phyloP scores from a whole-genome alignment of 441 rosid species.

The Jatropha podagrica region DNA sequence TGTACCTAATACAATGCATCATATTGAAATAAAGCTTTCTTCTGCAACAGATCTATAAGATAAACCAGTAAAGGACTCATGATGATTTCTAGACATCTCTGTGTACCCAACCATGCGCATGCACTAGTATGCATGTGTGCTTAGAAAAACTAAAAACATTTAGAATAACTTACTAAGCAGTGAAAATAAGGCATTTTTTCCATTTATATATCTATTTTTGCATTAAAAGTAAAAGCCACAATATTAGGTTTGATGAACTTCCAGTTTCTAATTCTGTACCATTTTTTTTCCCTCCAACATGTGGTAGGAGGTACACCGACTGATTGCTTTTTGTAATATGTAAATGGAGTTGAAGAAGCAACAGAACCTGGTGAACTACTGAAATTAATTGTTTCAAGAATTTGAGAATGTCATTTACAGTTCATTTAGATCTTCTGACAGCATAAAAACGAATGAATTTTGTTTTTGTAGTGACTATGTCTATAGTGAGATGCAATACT shows the following conservation, averaged over 20 bases:
- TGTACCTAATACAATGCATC: not conserved
- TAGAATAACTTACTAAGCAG: not conserved
- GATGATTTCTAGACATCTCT: not conserved
- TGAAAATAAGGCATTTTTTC: not conserved
- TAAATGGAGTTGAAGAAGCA: not conserved
- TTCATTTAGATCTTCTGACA: not conserved
- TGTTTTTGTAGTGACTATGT: conserved; percentile 5
- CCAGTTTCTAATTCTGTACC: not conserved
- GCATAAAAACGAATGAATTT: not conserved
- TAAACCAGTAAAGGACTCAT: not conserved
- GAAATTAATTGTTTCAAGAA: not conserved
- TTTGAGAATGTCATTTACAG: not conserved
- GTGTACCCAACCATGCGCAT: not conserved
- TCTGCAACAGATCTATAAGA: not conserved
- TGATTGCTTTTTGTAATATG: not conserved
- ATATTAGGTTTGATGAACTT: not conserved
- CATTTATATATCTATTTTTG: not conserved
- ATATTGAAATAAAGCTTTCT: not conserved
- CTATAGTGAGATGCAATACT: conserved; percentile 18
- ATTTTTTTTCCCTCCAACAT: not conserved
- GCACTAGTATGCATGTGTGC: not conserved
- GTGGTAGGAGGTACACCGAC: not conserved
- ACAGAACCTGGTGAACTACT: not conserved
- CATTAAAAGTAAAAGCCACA: not conserved
- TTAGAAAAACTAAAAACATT: not conserved